Percentiles rank a stretch among this genome's conserved stretches.
These are phyloP conservation scores for Spinacia oleracea DNA, from an alignment of 179 eudicot species.

Conservation along the genomic window DNA sequence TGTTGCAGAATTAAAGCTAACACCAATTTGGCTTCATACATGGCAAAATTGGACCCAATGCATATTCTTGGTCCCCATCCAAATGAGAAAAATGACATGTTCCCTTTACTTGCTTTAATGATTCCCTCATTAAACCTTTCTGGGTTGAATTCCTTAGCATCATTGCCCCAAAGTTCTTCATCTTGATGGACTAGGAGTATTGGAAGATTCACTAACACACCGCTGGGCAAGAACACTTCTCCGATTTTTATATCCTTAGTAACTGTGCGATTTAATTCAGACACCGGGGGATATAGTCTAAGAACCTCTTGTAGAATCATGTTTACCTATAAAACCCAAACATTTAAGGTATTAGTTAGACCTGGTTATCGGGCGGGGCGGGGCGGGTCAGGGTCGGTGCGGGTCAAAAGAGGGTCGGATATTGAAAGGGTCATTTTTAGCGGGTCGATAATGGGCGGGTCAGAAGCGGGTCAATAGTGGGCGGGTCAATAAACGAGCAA, in stretches of 20 bases:
- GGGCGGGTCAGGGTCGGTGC: no score
- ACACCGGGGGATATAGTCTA: conserved; percentile 44
- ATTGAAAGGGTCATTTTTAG: no score
- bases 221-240: conserved; percentile 26
- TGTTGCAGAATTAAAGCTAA: conserved; percentile 41
- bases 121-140: conserved; percentile 40
- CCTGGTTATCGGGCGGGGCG: no score
- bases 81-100: conserved; percentile 34
- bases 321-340: conserved; percentile 28
- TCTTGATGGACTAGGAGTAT: conserved; percentile 29
- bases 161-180: conserved; percentile 43
- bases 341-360: background rate
- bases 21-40: conserved; percentile 42
- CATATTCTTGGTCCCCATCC: conserved; percentile 47
- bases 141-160: conserved; percentile 48
- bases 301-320: conserved; percentile 52
- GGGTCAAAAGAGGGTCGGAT: no score
- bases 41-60: conserved; percentile 41
- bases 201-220: conserved; percentile 25
- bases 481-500: no score
- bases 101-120: conserved; percentile 31
- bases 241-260: conserved; percentile 35
- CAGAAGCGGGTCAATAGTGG: no score
- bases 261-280: conserved; percentile 21
- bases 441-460: no score